Evolutionary conservation across 495 filamentous ascomycete species (phyloP).

Genomic region (Penicilliopsis zonata): DNA sequence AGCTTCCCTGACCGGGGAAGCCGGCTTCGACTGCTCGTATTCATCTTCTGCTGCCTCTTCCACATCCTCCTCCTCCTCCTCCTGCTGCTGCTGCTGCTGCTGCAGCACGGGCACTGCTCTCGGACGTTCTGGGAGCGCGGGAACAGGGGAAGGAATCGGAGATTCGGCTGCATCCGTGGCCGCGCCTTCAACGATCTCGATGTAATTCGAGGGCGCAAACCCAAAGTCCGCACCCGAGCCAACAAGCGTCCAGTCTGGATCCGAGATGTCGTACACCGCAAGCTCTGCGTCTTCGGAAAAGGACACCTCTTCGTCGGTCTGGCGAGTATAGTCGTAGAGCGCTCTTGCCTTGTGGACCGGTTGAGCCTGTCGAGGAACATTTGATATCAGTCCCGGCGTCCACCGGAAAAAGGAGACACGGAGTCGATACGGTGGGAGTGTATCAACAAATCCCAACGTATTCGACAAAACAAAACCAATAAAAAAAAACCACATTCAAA

Average conservation of each 20-base stretch:
- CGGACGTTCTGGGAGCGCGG: conserved; percentile 13
- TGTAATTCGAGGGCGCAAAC: conserved; percentile 96
- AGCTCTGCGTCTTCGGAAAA: conserved; percentile 83
- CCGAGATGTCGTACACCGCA: conserved; percentile 76
- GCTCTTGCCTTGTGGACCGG: conserved; percentile 66
- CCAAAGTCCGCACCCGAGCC: conserved; percentile 78
- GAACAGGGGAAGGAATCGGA: conserved; percentile 13
- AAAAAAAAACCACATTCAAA: not conserved
- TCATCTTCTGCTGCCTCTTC: conserved; percentile 11
- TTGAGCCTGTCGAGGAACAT: conserved; percentile 41
- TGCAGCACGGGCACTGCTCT: conserved; percentile 25
- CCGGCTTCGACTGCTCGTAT: conserved; percentile 10
- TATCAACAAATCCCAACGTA: too few relatives aligned
- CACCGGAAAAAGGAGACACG: too few relatives aligned
- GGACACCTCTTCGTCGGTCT: conserved; percentile 96
- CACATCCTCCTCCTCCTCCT: too few relatives aligned
- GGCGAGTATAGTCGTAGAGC: conserved; percentile 89
- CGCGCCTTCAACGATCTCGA: conserved; percentile 46
- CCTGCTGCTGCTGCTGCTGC: conserved; percentile 16
- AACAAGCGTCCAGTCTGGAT: conserved; percentile 94
- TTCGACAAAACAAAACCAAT: too few relatives aligned
- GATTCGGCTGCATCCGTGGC: conserved; percentile 11
- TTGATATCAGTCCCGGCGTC: too few relatives aligned
- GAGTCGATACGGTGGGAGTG: too few relatives aligned
- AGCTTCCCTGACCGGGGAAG: conserved; percentile 20